A percentile compares a stretch with the other conserved stretches of the same genome.
phyloP scores from a whole-genome alignment of 257 asterid species.

The Nicotiana benthamiana region DNA sequence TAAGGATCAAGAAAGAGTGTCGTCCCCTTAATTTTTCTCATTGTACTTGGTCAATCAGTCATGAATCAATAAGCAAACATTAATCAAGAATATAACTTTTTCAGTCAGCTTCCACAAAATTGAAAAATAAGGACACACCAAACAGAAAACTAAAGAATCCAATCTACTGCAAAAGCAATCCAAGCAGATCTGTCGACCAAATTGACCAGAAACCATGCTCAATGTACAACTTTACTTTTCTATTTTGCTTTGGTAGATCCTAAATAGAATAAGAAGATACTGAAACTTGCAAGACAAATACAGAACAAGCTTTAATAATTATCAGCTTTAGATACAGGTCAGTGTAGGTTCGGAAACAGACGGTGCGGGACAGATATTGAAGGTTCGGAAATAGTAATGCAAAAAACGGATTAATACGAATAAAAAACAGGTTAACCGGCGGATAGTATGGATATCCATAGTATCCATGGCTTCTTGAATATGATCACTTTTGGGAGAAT shows the following conservation, averaged over 20 bases:
- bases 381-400: no score
- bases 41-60: background rate
- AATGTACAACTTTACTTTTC: background rate
- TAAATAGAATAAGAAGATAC: background rate
- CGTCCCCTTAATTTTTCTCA: background rate
- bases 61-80: background rate
- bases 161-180: background rate
- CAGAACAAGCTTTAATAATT: background rate
- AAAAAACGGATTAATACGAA: no score
- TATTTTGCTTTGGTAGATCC: background rate
- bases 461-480: no score
- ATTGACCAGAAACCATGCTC: background rate
- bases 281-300: background rate
- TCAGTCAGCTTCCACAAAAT: background rate
- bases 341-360: background rate
- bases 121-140: background rate
- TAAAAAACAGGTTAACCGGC: no score
- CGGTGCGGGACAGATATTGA: no score
- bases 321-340: background rate
- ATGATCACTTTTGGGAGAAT: no score
- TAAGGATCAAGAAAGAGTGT: background rate
- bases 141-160: background rate
- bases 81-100: background rate
- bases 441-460: no score
- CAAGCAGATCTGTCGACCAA: slow-evolving; percentile 1